Base-by-base conservation (phyloP, 2,329 filamentous ascomycete genomes). In the Claviceps fusiformis region DNA sequence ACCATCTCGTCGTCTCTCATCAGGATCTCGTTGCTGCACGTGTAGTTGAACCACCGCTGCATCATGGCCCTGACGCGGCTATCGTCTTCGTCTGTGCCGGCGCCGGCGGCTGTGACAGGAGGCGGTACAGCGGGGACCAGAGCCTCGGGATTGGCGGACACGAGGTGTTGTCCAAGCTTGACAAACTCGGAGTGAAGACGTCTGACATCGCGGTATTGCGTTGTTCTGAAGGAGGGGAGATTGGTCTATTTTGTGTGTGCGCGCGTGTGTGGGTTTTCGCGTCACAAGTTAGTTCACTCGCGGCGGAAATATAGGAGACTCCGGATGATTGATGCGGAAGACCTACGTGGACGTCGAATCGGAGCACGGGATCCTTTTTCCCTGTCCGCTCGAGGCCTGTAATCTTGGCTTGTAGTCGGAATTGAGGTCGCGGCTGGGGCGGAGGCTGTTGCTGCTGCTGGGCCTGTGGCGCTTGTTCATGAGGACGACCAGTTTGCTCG, bases 1-100 rank as follows among this genome's bases (percentile, higher is more conserved):
- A 96, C 83, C 83, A 97, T 92, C 72, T 98, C 93, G 59, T 97
- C 92, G 67, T 98, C 93, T 59, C 87, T 83, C 76, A 95, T 95
- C 8, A 98, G 80, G 1, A 95, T 84, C 41, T 97, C 91, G 62
- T 93, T 97, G 64, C 81, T 82, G 72, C 93, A 95, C 24, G 98
- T 86, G 57, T 88, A 87, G 69, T 95, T 96, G 63, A 98, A 78
- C 93, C 93, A 98, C 67, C 90, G 80, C 71, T 98, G 93, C 74
- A 98, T 81, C 9, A 89, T 80, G 1, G 83, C 82, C 72, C 97
- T 97, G 59, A 97, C 87, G 15, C 93, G 82, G 27, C 77, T 76
- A 70, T 98, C 93, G 63, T 98, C 93, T 68, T 98, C 93, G 54
- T 97, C 93, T 1, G 93, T 98, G 24, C 93, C 93, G 43, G 90